Conservation (phyloP, 345 rosid genomes). For the Eucalyptus virginea region DNA sequence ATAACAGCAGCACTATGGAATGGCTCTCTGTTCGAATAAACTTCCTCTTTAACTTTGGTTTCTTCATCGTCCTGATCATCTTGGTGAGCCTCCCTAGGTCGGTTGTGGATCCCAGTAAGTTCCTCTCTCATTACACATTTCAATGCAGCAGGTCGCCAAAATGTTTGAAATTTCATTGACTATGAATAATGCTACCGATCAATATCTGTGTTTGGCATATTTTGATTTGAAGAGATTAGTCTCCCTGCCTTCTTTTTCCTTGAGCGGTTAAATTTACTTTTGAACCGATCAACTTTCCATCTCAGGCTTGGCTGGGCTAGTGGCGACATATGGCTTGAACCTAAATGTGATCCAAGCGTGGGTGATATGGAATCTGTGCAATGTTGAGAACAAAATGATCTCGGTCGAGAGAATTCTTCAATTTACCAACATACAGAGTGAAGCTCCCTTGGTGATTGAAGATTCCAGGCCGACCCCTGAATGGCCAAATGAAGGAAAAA, state of each 20-base stretch:
- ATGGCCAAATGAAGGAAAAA: conserved; percentile 46
- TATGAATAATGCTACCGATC: neutral
- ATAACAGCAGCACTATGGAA: conserved; percentile 68
- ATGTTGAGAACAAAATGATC: too few relatives aligned
- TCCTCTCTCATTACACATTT: neutral
- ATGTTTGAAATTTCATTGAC: neutral
- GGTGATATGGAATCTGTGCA: conserved; percentile 51
- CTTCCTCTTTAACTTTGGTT: conserved; percentile 68
- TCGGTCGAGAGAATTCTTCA: too few relatives aligned
- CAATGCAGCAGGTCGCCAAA: neutral
- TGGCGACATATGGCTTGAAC: conserved; percentile 55
- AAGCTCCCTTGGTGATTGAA: too few relatives aligned
- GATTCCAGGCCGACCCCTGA: neutral
- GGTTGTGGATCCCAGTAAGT: conserved; percentile 59
- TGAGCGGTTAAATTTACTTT: neutral
- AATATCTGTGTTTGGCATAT: neutral
- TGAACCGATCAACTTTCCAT: neutral
- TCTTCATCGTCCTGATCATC: conserved; percentile 62
- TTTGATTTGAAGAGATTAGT: neutral
- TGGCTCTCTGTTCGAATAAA: conserved; percentile 79
- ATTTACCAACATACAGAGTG: too few relatives aligned
- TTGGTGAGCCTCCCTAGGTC: conserved; percentile 64
- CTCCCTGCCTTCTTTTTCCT: neutral
- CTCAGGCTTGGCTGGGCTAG: conserved; percentile 61
- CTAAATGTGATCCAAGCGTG: conserved; percentile 59